Evolutionary conservation across 2,329 filamentous ascomycete genomes (phyloP), one percentile per base, ranked within the genome.

Genomic region (Coleophoma crateriformis): DNA sequence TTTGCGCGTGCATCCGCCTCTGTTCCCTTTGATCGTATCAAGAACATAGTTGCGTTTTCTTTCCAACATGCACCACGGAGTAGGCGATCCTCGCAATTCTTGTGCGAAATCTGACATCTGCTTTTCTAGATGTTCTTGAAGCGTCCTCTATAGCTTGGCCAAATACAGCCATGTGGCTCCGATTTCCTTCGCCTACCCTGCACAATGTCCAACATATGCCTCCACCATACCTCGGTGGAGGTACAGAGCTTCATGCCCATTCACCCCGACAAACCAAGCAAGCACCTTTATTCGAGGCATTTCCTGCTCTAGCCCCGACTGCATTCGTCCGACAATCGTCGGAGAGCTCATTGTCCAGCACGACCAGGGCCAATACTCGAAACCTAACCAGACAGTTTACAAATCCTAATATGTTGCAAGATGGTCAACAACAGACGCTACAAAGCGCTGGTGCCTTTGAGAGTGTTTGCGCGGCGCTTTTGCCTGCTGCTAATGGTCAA

Each of bases 41-140:
- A 85, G 61, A 88, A 91, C 59, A 68, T 90, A 41, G 79, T 90
- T 20, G 79, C 79, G 13, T 94, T 95, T 66, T 85, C 89, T 1
- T 95, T 95, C 60, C 88, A 94, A 61, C 88, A 94, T 71, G 90
- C 87, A 33, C 89, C 90, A 1, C 69, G 87, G 48, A 77, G 89
- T 92, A 71, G 57, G 75, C 68, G 27, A 35, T 7, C 7, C 1
- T 37, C 34, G 17, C 7, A 27, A 40, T 4, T 20, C 20, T 8
- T 13, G 45, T 37, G 5, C 27, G 32, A 37, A 38, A 20, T 7
- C 35, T 53, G 15, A 46, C 41, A 33, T 4, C 3, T 45, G 50
- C 45, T 4, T 52, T 32, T 33, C 22, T 40, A 89, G 89, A 87
- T 39, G 73, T 91, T 20, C 76, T 95, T 32, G 87, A 94, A 66